These are phyloP conservation scores for Cryptococcus hybrid DNA, from an alignment of 1,284 basidiomycete genomes.

Conservation along the genomic window DNA sequence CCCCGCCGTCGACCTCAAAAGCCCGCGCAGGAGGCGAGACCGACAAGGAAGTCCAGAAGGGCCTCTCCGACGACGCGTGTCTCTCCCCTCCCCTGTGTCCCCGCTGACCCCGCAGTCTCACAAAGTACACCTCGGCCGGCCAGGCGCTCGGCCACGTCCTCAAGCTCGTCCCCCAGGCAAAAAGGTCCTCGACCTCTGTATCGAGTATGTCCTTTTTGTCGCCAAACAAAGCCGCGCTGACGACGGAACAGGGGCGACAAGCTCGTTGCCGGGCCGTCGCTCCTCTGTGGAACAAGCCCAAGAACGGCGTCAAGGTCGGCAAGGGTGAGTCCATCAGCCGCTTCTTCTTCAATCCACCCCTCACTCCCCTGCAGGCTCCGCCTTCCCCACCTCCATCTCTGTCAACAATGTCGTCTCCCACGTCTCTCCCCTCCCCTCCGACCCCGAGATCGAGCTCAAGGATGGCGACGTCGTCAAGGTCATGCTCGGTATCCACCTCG, in stretches of 20 bases:
- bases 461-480: conserved; percentile 95
- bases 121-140: conserved; percentile 72
- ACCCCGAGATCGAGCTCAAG: conserved; percentile 69
- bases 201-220: too few species aligned
- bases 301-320: conserved; percentile 78
- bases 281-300: conserved; percentile 83
- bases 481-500: conserved; percentile 94
- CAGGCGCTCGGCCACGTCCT: conserved; percentile 84
- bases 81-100: conserved; percentile 13
- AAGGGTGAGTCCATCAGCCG: conserved; percentile 65
- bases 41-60: conserved; percentile 30
- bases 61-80: conserved; percentile 47
- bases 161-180: conserved; percentile 78
- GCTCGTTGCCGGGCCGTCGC: conserved; percentile 78
- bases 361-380: conserved; percentile 58
- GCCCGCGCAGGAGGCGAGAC: conserved; percentile 28
- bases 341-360: too few species aligned
- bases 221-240: too few species aligned
- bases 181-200: conserved; percentile 79
- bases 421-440: conserved; percentile 58
- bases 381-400: conserved; percentile 91
- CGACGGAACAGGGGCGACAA: conserved; percentile 65
- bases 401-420: conserved; percentile 70
- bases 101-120: conserved; percentile 30
- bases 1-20: conserved; percentile 38